Evolutionary conservation across 108 stramenopile species (phyloP).

Genomic region (Nitzschia palea): DNA sequence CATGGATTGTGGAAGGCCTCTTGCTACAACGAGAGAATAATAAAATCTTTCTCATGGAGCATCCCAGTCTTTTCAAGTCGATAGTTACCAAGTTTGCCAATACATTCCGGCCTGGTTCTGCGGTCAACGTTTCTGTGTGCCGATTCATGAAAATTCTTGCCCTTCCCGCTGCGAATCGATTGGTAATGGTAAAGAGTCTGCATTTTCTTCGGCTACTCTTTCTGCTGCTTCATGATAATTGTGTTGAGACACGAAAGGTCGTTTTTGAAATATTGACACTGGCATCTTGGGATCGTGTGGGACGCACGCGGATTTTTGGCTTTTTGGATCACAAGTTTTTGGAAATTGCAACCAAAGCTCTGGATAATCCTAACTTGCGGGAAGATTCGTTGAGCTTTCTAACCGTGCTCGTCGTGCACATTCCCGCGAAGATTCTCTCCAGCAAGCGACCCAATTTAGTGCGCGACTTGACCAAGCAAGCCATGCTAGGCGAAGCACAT

Average conservation of each 20-base stretch:
- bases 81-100: slow-evolving; percentile 1
- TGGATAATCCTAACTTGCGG: neutral
- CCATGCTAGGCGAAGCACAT: neutral
- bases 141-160: slow-evolving; percentile 1
- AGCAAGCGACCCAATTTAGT: neutral
- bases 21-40: slow-evolving; percentile 1
- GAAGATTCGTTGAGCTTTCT: neutral
- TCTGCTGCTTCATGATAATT: neutral
- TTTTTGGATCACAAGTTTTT: slow-evolving; percentile 6
- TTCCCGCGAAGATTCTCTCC: neutral
- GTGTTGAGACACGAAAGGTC: neutral
- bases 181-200: neutral
- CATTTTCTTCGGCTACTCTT: slow-evolving; percentile 7
- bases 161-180: neutral
- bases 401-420: neutral
- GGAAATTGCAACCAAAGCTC: neutral
- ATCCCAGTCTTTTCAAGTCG: neutral
- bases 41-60: slow-evolving; percentile 9
- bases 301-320: neutral
- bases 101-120: neutral
- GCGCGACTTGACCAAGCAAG: neutral
- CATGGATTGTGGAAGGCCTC: slow-evolving; percentile 11
- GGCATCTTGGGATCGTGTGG: neutral
- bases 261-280: slow-evolving; percentile 9
- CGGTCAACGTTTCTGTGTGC: neutral